These are phyloP conservation scores for Balamuthia mandrillaris DNA, from an alignment of 208 protist genomes.

Conservation along the genomic window DNA sequence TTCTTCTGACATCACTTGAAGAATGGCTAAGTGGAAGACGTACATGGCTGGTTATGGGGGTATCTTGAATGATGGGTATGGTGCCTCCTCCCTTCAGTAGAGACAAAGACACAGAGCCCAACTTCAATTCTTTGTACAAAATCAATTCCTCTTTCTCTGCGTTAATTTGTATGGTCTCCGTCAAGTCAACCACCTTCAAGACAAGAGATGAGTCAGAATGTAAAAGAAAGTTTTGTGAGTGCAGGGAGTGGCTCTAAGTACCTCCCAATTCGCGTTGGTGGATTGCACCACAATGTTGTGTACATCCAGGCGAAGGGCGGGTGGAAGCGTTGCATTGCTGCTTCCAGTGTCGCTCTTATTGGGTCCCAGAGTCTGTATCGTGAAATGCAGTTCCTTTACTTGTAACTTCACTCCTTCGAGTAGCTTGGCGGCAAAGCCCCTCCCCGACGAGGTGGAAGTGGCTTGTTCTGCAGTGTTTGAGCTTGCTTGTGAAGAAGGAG, in stretches of 20 bases:
- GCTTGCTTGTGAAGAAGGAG: no score
- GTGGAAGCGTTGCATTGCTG: background rate
- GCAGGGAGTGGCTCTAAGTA: background rate
- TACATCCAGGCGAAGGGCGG: background rate
- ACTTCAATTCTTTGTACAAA: background rate
- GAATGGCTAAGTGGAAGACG: background rate
- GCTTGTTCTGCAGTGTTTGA: no score
- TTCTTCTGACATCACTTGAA: background rate
- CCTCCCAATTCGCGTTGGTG: background rate
- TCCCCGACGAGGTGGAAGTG: background rate
- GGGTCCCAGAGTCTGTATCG: conserved; percentile 11
- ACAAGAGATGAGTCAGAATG: background rate
- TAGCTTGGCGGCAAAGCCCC: background rate
- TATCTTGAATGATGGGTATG: background rate
- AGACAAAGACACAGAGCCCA: background rate
- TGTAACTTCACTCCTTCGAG: background rate
- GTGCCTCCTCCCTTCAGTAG: background rate
- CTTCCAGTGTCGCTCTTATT: background rate
- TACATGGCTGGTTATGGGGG: background rate
- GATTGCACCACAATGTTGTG: background rate
- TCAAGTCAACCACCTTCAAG: background rate
- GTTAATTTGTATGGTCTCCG: background rate
- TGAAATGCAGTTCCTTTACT: conserved; percentile 10
- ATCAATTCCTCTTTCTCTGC: background rate
- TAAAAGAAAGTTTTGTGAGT: background rate